Percentiles rank a stretch among this genome's conserved stretches.
phyloP scores from a whole-genome alignment of 2,329 filamentous ascomycete genomes.

The Diaporthe capsici region DNA sequence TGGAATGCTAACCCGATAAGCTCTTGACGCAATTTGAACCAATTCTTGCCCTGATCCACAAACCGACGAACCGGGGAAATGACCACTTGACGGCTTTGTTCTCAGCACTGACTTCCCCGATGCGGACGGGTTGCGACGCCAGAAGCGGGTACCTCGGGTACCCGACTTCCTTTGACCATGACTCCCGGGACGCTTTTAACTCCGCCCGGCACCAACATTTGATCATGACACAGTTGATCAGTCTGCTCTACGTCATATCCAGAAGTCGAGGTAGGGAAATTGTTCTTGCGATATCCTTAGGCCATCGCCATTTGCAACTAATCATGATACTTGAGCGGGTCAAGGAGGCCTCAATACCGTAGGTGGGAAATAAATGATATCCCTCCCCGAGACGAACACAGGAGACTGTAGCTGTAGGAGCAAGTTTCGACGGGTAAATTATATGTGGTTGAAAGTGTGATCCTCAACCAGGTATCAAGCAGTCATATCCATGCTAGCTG shows the following conservation, averaged over 20 bases:
- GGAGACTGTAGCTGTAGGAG: background rate
- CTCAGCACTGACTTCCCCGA: conserved; percentile 25
- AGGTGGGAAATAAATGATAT: background rate
- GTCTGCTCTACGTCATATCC: background rate
- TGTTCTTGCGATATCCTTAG: background rate
- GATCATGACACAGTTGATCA: background rate
- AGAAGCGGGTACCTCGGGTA: background rate
- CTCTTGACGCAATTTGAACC: conserved; percentile 27
- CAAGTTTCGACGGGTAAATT: no score
- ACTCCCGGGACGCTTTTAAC: background rate
- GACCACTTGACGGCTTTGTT: conserved; percentile 26
- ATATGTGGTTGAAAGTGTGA: background rate
- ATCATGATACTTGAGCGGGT: background rate
- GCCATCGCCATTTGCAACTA: background rate
- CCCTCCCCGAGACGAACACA: background rate
- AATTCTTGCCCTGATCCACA: conserved; percentile 24
- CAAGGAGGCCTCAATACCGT: background rate
- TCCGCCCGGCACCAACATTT: background rate
- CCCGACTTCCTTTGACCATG: conserved; percentile 6
- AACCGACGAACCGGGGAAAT: conserved; percentile 9
- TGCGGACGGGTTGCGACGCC: background rate
- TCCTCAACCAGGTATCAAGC: background rate
- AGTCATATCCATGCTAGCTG: background rate
- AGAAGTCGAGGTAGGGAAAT: no score
- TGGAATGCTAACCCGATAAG: conserved; percentile 16